phyloP scores from a whole-genome alignment of 2,329 filamentous ascomycete genomes.

The Fusarium sacchari region DNA sequence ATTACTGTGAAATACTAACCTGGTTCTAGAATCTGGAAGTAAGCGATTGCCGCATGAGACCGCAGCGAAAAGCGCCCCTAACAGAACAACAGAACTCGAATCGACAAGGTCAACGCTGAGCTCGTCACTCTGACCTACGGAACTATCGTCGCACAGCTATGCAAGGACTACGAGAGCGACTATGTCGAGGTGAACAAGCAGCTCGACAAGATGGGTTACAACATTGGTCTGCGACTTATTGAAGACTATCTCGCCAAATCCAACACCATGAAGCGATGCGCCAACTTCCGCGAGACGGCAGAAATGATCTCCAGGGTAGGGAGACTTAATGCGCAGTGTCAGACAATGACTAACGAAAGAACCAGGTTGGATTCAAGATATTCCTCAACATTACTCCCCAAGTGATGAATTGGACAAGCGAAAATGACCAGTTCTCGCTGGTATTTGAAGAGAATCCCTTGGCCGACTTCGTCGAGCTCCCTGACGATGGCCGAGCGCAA shows the following conservation, averaged over 20 bases:
- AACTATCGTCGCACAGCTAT: slow-evolving; percentile 95
- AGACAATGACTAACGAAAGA: slow-evolving; percentile 30
- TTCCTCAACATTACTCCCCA: slow-evolving; percentile 96
- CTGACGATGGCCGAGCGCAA: slow-evolving; percentile 93
- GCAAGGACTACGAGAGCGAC: slow-evolving; percentile 94
- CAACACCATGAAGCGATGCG: slow-evolving; percentile 86
- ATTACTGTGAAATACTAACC: slow-evolving; percentile 36
- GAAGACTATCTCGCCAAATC: slow-evolving; percentile 98
- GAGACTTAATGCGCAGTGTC: too few species aligned
- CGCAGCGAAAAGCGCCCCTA: background rate
- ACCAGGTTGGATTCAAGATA: slow-evolving; percentile 95
- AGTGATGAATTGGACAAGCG: slow-evolving; percentile 94
- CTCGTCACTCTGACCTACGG: slow-evolving; percentile 97
- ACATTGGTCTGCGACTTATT: slow-evolving; percentile 94
- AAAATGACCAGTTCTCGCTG: slow-evolving; percentile 95
- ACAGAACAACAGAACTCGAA: slow-evolving; percentile 74
- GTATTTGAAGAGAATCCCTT: slow-evolving; percentile 97
- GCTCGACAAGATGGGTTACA: slow-evolving; percentile 98
- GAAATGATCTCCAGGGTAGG: slow-evolving; percentile 93
- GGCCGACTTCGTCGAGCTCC: slow-evolving; percentile 96
- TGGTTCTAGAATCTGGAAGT: slow-evolving; percentile 87
- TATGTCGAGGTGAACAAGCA: slow-evolving; percentile 98
- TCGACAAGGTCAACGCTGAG: slow-evolving; percentile 98
- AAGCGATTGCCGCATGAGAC: slow-evolving; percentile 53
- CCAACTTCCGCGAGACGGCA: slow-evolving; percentile 93